Evolutionary conservation across 495 filamentous ascomycete genomes (phyloP).

Genomic region (Penicillium robsamsonii): DNA sequence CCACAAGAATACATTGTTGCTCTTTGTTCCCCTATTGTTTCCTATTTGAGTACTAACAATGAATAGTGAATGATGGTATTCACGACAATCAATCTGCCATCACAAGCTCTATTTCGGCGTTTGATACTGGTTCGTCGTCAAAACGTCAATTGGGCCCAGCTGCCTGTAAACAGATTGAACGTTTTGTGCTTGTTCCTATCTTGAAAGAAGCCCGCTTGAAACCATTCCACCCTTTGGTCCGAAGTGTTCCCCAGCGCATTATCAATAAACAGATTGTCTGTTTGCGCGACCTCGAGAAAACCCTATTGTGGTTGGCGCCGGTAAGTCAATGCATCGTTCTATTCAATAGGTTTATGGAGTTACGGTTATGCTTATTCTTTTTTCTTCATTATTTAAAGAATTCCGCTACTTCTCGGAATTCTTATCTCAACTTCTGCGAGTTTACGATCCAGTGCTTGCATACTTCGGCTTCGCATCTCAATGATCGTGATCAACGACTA

Average conservation of each 20-base stretch:
- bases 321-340: conserved; percentile 62
- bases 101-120: conserved; percentile 39
- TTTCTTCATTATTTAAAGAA: conserved; percentile 58
- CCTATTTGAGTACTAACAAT: background rate
- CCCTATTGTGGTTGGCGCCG: conserved; percentile 77
- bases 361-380: conserved; percentile 65
- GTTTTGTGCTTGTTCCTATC: conserved; percentile 56
- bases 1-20: background rate
- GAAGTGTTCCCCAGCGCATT: conserved; percentile 72
- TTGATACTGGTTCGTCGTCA: conserved; percentile 22
- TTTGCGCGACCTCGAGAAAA: conserved; percentile 87
- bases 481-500: conserved; percentile 75
- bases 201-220: conserved; percentile 56
- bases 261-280: conserved; percentile 76
- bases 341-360: conserved; percentile 32
- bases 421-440: conserved; percentile 82
- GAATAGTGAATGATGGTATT: conserved; percentile 28
- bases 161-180: conserved; percentile 56
- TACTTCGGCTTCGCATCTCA: conserved; percentile 73
- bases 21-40: background rate
- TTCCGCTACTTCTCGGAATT: conserved; percentile 60
- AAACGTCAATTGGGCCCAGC: conserved; percentile 47
- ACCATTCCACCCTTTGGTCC: conserved; percentile 74
- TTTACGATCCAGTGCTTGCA: conserved; percentile 82
- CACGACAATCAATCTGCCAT: conserved; percentile 42